Conservation (phyloP, 202 grass and related monocot species). For the Zoysia matrella region DNA sequence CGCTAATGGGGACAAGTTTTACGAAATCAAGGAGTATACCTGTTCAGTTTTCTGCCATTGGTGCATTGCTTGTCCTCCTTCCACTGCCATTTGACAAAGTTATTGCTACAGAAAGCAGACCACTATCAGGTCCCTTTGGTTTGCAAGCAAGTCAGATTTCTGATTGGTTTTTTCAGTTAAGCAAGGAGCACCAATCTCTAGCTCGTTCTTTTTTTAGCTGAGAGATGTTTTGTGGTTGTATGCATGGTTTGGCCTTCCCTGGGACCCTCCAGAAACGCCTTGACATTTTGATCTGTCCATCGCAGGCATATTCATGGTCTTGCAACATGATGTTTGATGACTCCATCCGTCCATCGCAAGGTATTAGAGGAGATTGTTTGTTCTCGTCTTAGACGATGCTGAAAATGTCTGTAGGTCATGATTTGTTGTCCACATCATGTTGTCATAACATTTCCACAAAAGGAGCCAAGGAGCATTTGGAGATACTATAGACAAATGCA, state of each 20-base stretch:
- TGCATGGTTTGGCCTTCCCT: constrained; percentile 11
- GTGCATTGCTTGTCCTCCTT: constrained; percentile 74
- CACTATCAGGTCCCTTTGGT: constrained; percentile 39
- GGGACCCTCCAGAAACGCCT: not conserved
- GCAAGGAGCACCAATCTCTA: constrained; percentile 58
- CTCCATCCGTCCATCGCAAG: constrained; percentile 10
- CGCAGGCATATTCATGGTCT: constrained; percentile 2
- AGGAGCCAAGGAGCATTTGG: not conserved
- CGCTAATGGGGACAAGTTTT: constrained; percentile 49
- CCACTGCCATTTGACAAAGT: constrained; percentile 66
- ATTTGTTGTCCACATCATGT: constrained; percentile 15
- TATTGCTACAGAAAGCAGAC: constrained; percentile 29
- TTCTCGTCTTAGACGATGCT: constrained; percentile 5
- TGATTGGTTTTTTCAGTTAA: constrained; percentile 84
- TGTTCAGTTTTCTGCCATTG: constrained; percentile 65
- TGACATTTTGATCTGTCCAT: constrained; percentile 23
- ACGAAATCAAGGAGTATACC: constrained; percentile 47
- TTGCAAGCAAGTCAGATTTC: constrained; percentile 52
- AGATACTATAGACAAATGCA: constrained; percentile 19
- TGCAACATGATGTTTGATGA: constrained; percentile 2
- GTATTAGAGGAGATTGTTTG: not conserved
- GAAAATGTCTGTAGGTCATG: not conserved
- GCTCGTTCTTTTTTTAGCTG: constrained; percentile 53
- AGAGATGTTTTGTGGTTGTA: not conserved
- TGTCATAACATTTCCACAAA: not conserved